Evolutionary conservation across 2,329 filamentous ascomycete genomes (phyloP).

Genomic region (Botrytis pseudocinerea): DNA sequence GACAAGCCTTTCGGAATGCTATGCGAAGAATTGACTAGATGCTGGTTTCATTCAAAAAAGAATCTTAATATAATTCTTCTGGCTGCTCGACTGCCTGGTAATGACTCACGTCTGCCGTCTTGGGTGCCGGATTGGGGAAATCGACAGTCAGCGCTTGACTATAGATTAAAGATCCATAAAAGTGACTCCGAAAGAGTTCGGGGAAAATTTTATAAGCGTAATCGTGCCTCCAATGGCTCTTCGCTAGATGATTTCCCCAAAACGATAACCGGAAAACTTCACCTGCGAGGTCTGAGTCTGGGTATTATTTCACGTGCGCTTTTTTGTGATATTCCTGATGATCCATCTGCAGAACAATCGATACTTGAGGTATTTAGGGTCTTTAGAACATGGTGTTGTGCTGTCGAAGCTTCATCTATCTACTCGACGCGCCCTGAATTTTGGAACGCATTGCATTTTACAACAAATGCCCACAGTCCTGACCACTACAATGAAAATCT

Average conservation of each 20-base stretch:
- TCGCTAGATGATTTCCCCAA: neutral
- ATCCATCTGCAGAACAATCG: accelerated
- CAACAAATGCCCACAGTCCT: too few relatives aligned
- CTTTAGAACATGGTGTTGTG: neutral
- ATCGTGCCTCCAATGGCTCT: neutral
- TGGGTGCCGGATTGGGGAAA: neutral
- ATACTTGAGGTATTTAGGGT: accelerated
- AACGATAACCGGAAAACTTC: neutral
- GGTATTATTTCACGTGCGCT: neutral
- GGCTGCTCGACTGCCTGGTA: neutral
- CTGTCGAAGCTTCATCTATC: accelerated
- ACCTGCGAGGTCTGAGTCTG: neutral
- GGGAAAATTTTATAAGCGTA: too few relatives aligned
- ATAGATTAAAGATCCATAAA: neutral
- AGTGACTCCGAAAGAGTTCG: too few relatives aligned
- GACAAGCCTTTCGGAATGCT: neutral
- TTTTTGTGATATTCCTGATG: neutral
- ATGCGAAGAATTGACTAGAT: neutral
- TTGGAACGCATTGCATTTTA: accelerated
- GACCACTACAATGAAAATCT: too few relatives aligned
- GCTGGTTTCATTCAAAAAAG: accelerated
- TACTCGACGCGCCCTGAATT: neutral
- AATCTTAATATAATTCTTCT: neutral
- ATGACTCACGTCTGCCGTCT: neutral
- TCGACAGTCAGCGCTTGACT: neutral